phyloP scores from a whole-genome alignment of 495 filamentous ascomycete species.

The Parachaetomium inaequale region DNA sequence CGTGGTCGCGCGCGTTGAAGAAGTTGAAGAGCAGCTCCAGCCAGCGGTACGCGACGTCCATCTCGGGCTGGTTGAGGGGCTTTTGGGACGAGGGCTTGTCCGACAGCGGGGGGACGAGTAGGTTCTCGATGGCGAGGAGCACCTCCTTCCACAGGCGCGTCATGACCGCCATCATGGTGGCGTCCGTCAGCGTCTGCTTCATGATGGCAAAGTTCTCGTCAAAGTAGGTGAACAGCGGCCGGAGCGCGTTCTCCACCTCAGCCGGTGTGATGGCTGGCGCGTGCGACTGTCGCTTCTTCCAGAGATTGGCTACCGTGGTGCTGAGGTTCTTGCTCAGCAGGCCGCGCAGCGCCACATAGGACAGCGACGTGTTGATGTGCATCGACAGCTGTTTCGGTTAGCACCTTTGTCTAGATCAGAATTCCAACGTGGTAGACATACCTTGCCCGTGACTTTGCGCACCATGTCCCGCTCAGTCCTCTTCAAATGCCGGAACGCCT shows the following conservation, averaged over 20 bases:
- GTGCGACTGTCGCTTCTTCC: constrained; percentile 56
- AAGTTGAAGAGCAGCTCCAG: constrained; percentile 87
- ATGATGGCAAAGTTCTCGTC: constrained; percentile 99
- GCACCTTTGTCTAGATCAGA: constrained; percentile 6
- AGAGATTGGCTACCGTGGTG: constrained; percentile 75
- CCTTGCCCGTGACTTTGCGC: constrained; percentile 95
- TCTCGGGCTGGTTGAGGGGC: constrained; percentile 80
- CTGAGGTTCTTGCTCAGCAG: constrained; percentile 72
- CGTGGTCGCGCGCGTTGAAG: constrained; percentile 82
- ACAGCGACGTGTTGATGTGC: constrained; percentile 89
- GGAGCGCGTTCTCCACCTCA: constrained; percentile 77
- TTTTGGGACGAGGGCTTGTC: constrained; percentile 91
- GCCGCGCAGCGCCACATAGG: constrained; percentile 69
- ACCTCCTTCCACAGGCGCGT: constrained; percentile 98
- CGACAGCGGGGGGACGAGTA: constrained; percentile 90
- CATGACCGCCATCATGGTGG: constrained; percentile 97
- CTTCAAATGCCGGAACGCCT: constrained; percentile 92
- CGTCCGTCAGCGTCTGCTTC: constrained; percentile 88
- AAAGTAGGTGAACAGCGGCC: constrained; percentile 92
- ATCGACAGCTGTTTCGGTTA: constrained; percentile 66
- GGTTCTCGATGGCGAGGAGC: constrained; percentile 79
- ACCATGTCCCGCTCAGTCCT: constrained; percentile 97
- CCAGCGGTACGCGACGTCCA: constrained; percentile 95
- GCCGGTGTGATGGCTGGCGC: constrained; percentile 57
- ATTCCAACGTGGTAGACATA: too few relatives aligned